Base-by-base conservation (phyloP, 352 stramenopile genomes). In the Thalassiosira livingstoniorum region DNA sequence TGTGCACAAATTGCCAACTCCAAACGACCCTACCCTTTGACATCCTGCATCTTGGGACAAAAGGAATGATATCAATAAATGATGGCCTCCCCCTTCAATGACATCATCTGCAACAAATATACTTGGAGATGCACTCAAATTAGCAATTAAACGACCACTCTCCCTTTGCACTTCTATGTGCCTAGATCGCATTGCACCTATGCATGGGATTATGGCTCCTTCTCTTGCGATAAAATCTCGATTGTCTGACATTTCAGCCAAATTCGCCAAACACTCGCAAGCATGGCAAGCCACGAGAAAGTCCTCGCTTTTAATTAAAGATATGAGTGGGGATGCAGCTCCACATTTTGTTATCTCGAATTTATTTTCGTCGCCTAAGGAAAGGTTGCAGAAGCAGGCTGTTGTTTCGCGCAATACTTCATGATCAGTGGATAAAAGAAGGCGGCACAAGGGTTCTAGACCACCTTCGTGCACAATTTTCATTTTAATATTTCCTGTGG, bases 391-490 rank as follows among this genome's bases (percentile, higher is more conserved):
- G 0, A 99, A 86, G 2, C 96, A 96, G 0, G 96, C 97, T 62
- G 96, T 98, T 0, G 97, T 95, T 74, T 99, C 97, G 0, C 96
- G 91, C 10, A 98, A 86, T 37, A 99, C 97, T 79, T 98, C 96
- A 10, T 97, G 86, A 75, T 99, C 96, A 45, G 95, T 81, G 0
- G 95, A 97, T 61, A 95, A 81, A 13, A 99, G 86, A 2, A 99
- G 88, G 47, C 97, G 75, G 29, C 96, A 93, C 13, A 99, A 89
- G 21, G 97, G 96, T 75, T 98, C 96, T 23, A 99, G 85, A 0
- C 97, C 96, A 18, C 97, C 97, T 92, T 99, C 97, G 65, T 99
- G 96, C 2, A 99, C 92, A 64, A 99, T 98, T 83, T 99, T 98
- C 68, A 98, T 94, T 78, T 98, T 98, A 85, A 98, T 98, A 10